These are phyloP conservation scores for Chrysoporthe austroafricana DNA, from an alignment of 2,329 filamentous ascomycete species.

Conservation along the genomic window DNA sequence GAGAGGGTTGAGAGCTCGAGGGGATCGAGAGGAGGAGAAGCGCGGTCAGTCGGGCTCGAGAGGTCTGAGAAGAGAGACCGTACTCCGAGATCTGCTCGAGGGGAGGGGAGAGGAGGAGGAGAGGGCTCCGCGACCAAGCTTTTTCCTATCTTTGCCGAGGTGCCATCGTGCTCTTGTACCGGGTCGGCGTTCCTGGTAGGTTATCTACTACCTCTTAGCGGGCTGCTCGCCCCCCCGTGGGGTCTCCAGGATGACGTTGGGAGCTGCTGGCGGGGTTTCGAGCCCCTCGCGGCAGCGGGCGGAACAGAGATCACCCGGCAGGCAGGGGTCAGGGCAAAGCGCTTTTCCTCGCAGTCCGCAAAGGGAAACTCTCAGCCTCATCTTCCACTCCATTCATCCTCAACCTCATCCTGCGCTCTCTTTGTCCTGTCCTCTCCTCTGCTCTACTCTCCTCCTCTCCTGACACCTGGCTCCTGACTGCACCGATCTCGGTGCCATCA, in stretches of 20 bases:
- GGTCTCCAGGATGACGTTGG: constrained; percentile 10
- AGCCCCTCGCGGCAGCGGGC: background rate
- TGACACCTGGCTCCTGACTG: no score
- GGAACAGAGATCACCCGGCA: constrained; percentile 23
- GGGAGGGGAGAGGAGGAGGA: background rate
- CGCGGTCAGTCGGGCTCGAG: background rate
- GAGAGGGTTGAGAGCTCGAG: background rate
- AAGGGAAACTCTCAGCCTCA: background rate
- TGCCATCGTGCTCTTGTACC: constrained; percentile 37
- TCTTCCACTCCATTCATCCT: background rate
- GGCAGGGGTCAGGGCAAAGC: constrained; percentile 1
- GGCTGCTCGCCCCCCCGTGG: background rate
- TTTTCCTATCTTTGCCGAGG: background rate
- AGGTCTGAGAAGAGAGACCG: no score
- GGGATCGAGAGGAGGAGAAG: background rate
- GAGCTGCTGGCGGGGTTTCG: background rate
- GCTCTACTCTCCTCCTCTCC: background rate
- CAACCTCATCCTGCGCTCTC: no score
- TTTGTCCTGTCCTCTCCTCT: background rate
- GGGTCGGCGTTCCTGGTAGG: background rate
- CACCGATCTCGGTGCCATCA: background rate
- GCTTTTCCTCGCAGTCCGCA: background rate
- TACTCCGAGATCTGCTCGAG: background rate
- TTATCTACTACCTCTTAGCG: no score
- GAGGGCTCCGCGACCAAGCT: background rate